Conservation (phyloP, 2,329 filamentous ascomycete genomes). For the Acrocalymma vagum region DNA sequence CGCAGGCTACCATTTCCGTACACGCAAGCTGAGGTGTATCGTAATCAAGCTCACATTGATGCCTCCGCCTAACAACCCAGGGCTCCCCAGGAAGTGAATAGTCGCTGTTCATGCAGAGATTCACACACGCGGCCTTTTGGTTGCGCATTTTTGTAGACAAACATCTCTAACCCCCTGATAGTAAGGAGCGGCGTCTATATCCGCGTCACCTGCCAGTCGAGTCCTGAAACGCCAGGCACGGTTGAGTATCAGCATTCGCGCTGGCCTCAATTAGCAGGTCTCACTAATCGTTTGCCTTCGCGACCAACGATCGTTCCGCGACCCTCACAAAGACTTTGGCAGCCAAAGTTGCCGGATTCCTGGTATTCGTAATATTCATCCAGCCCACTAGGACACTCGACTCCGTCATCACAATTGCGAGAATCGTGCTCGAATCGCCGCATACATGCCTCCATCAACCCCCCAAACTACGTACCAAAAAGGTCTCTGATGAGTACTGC, state of each 20-base stretch:
- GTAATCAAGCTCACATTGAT: too few species aligned
- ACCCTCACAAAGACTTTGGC: constrained; percentile 54
- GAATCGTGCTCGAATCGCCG: constrained; percentile 59
- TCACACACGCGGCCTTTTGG: constrained; percentile 57
- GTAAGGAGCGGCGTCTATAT: constrained; percentile 55
- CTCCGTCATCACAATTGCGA: constrained; percentile 58
- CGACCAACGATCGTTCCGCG: constrained; percentile 53
- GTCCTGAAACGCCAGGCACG: constrained; percentile 54
- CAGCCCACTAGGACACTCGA: constrained; percentile 49
- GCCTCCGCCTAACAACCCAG: too few species aligned
- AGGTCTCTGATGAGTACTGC: too few species aligned
- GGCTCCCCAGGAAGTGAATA: too few species aligned
- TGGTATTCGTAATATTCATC: constrained; percentile 53
- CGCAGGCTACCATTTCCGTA: too few species aligned
- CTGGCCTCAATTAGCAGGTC: constrained; percentile 60
- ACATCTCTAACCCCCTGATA: constrained; percentile 53
- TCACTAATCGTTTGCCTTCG: constrained; percentile 30
- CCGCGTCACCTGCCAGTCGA: constrained; percentile 58
- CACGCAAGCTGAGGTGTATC: too few species aligned
- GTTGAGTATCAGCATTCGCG: constrained; percentile 60
- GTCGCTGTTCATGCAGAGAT: constrained; percentile 47
- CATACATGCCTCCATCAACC: constrained; percentile 60
- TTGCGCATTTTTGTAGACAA: constrained; percentile 57
- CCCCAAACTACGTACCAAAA: too few species aligned
- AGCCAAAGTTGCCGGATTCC: constrained; percentile 53